A percentile compares a stretch with the other conserved stretches of the same genome.
Evolutionary conservation across 1,284 basidiomycete genomes (phyloP).

Genomic region (Leccinum ponderosum): DNA sequence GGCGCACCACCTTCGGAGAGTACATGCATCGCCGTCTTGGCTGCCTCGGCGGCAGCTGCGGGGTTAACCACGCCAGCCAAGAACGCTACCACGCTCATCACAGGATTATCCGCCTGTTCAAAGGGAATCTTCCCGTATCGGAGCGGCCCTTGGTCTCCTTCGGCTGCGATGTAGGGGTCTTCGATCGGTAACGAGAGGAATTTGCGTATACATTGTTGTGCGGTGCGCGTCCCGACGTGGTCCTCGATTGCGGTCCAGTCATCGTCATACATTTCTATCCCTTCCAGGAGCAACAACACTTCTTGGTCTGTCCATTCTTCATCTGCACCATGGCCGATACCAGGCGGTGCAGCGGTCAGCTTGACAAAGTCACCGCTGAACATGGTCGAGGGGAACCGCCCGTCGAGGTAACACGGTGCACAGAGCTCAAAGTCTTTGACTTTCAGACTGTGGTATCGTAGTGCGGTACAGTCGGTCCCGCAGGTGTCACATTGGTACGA

Average conservation of each 20-base stretch:
- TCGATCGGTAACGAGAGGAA: slow-evolving; percentile 98
- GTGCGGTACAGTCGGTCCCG: slow-evolving; percentile 86
- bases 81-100: slow-evolving; percentile 98
- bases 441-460: slow-evolving; percentile 93
- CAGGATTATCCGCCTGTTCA: slow-evolving; percentile 94
- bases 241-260: slow-evolving; percentile 93
- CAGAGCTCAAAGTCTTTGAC: slow-evolving; percentile 91
- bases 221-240: slow-evolving; percentile 88
- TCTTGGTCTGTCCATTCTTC: slow-evolving; percentile 89
- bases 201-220: slow-evolving; percentile 94
- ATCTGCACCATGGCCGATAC: slow-evolving; percentile 43
- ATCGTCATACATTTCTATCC: slow-evolving; percentile 97
- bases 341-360: slow-evolving; percentile 57
- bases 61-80: slow-evolving; percentile 91
- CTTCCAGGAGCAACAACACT: slow-evolving; percentile 86
- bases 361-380: slow-evolving; percentile 98
- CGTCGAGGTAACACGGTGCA: slow-evolving; percentile 91
- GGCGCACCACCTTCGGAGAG: slow-evolving; percentile 49
- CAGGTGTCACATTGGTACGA: slow-evolving; percentile 91
- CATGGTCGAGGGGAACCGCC: slow-evolving; percentile 95
- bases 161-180: slow-evolving; percentile 81
- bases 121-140: slow-evolving; percentile 85
- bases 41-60: slow-evolving; percentile 90
- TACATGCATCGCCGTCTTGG: slow-evolving; percentile 85
- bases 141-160: slow-evolving; percentile 78